phyloP scores from a whole-genome alignment of 768 basidiomycete species.

The Suillus fuscotomentosus region DNA sequence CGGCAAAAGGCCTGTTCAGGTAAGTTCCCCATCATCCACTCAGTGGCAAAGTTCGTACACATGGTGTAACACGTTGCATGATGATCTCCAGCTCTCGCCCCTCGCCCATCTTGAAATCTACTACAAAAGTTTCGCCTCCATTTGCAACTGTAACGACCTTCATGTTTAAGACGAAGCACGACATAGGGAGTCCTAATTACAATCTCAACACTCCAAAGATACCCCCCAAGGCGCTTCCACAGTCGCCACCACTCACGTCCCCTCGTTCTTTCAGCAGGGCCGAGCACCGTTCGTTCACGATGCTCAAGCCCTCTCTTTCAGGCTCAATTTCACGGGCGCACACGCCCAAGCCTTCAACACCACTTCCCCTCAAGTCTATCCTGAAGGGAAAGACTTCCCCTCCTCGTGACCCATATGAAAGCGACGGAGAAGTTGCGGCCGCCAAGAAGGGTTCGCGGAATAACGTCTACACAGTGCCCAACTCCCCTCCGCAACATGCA shows the following conservation, averaged over 20 bases:
- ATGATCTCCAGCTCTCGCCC: slow-evolving; percentile 10
- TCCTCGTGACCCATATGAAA: slow-evolving; percentile 26
- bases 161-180: slow-evolving; percentile 1
- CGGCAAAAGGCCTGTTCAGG: slow-evolving; percentile 15
- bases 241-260: neutral
- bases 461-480: slow-evolving; percentile 20
- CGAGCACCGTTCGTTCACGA: neutral
- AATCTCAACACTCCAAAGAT: slow-evolving; percentile 4
- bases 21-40: slow-evolving; percentile 10
- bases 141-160: slow-evolving; percentile 6
- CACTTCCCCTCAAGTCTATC: slow-evolving; percentile 26
- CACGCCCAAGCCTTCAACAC: neutral
- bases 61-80: slow-evolving; percentile 1
- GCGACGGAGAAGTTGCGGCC: slow-evolving; percentile 25
- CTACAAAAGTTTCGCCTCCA: slow-evolving; percentile 21
- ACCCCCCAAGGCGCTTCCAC: slow-evolving; percentile 1
- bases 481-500: slow-evolving; percentile 20
- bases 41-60: neutral
- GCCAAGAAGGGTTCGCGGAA: slow-evolving; percentile 21
- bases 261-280: neutral
- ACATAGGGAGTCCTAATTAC: slow-evolving; percentile 3
- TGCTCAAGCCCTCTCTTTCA: neutral
- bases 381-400: slow-evolving; percentile 24
- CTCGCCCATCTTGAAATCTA: slow-evolving; percentile 10
- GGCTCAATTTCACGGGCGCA: neutral